Evolutionary conservation across 2,329 filamentous ascomycete genomes (phyloP).

Genomic region (Akanthomyces lecanii): DNA sequence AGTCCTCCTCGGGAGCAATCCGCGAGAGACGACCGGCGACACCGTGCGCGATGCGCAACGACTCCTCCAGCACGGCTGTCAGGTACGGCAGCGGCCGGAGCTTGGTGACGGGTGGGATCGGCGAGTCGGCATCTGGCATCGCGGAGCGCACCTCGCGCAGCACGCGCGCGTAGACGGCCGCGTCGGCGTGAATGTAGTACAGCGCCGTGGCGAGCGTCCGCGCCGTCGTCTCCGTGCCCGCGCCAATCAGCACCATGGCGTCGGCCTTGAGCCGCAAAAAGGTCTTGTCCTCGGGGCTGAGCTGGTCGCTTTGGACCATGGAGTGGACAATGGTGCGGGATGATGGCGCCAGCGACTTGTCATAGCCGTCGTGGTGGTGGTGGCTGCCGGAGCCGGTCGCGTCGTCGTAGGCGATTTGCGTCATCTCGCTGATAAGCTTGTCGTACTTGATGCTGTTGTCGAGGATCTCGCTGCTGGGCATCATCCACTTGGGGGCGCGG

Average conservation of each 20-base stretch:
- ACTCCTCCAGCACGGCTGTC: conserved; percentile 33
- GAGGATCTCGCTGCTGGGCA: background rate
- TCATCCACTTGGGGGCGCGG: background rate
- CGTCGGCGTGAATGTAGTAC: conserved; percentile 33
- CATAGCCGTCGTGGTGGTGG: background rate
- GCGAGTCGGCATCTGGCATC: background rate
- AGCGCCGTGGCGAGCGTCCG: conserved; percentile 31
- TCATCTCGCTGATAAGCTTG: background rate
- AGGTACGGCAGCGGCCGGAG: conserved; percentile 36
- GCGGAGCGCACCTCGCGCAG: conserved; percentile 29
- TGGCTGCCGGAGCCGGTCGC: background rate
- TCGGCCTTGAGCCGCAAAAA: conserved; percentile 30
- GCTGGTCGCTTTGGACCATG: background rate
- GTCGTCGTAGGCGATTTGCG: background rate
- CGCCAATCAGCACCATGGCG: conserved; percentile 28
- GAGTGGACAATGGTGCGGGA: background rate
- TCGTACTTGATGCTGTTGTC: background rate
- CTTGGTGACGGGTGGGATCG: conserved; percentile 8
- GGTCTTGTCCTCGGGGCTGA: conserved; percentile 29
- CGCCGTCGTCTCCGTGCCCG: conserved; percentile 35
- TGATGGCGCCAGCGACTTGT: background rate
- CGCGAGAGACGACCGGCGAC: conserved; percentile 27
- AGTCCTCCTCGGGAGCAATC: conserved; percentile 24
- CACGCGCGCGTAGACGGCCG: conserved; percentile 27
- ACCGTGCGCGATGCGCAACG: conserved; percentile 38